A percentile compares a stretch with the other conserved stretches of the same genome.
These are phyloP conservation scores for Vitis rupestris DNA, from an alignment of 164 flowering plant genomes.

Conservation along the genomic window DNA sequence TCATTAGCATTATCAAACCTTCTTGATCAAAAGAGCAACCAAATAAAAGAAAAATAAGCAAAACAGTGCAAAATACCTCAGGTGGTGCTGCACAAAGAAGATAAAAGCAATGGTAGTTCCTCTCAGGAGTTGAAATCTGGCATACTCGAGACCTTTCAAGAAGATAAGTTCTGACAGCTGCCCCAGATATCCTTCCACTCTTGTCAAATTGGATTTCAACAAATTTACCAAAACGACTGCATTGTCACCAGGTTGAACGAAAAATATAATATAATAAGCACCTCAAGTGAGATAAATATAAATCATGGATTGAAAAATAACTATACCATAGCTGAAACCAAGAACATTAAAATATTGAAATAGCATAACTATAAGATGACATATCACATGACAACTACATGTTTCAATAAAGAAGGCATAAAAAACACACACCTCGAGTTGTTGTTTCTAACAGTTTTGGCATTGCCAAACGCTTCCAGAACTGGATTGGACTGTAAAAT, in stretches of 20 bases:
- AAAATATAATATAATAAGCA: background rate
- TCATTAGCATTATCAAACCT: too few species aligned
- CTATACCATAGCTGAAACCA: background rate
- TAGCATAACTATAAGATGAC: background rate
- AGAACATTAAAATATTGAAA: background rate
- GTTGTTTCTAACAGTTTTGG: constrained; percentile 35
- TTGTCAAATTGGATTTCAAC: constrained; percentile 29
- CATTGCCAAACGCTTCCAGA: constrained; percentile 36
- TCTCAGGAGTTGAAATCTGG: constrained; percentile 25
- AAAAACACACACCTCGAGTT: constrained; percentile 23
- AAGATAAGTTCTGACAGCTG: constrained; percentile 19
- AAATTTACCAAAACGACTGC: constrained; percentile 28
- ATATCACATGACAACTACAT: too few species aligned
- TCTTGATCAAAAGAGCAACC: background rate
- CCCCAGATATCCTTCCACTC: constrained; percentile 24
- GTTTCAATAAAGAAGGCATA: background rate
- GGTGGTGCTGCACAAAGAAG: constrained; percentile 26
- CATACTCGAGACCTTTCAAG: constrained; percentile 25
- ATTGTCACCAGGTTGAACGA: background rate
- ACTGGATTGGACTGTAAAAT: constrained; percentile 33
- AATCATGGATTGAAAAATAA: too few species aligned
- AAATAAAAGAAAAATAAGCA: background rate
- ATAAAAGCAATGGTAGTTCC: constrained; percentile 26
- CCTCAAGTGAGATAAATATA: too few species aligned
- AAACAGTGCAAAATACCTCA: constrained; percentile 13